Conservation (phyloP, 768 basidiomycete genomes). For the Omphalotus guepiniiformis region DNA sequence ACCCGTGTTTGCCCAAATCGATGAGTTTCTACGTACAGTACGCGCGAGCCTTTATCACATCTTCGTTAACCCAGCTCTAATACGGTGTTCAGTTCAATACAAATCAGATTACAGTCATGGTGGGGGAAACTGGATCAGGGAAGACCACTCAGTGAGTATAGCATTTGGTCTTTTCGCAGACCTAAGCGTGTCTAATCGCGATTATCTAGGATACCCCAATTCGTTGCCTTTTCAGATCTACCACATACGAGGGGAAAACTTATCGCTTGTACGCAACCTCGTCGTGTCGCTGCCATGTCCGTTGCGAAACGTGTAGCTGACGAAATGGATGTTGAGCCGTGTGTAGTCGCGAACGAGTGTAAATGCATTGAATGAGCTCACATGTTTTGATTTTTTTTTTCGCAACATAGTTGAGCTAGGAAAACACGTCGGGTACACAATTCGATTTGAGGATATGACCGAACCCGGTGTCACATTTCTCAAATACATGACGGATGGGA, state of each 20-base stretch:
- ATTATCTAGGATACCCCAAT: slow-evolving; percentile 82
- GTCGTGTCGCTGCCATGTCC: slow-evolving; percentile 96
- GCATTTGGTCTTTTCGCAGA: too few species aligned
- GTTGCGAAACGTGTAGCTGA: slow-evolving; percentile 98
- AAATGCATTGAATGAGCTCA: too few species aligned
- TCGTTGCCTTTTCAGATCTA: slow-evolving; percentile 89
- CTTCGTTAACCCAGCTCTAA: slow-evolving; percentile 5
- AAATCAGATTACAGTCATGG: slow-evolving; percentile 87
- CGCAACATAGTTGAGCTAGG: slow-evolving; percentile 72
- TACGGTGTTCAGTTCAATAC: slow-evolving; percentile 51
- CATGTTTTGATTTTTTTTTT: background rate
- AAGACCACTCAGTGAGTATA: slow-evolving; percentile 91
- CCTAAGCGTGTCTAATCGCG: slow-evolving; percentile 16
- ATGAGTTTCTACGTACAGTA: slow-evolving; percentile 86
- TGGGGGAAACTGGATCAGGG: slow-evolving; percentile 93
- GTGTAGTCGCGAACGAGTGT: too few species aligned
- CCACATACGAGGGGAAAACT: slow-evolving; percentile 88
- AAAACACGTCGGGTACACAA: slow-evolving; percentile 94
- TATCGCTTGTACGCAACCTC: slow-evolving; percentile 94
- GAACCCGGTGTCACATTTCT: slow-evolving; percentile 87
- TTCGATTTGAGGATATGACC: slow-evolving; percentile 98
- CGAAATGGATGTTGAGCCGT: slow-evolving; percentile 97
- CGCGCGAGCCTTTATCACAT: slow-evolving; percentile 30
- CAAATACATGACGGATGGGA: slow-evolving; percentile 99
- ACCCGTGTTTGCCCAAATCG: slow-evolving; percentile 91